Evolutionary conservation across 352 stramenopile species (phyloP).

Genomic region (Pythium chondricola): DNA sequence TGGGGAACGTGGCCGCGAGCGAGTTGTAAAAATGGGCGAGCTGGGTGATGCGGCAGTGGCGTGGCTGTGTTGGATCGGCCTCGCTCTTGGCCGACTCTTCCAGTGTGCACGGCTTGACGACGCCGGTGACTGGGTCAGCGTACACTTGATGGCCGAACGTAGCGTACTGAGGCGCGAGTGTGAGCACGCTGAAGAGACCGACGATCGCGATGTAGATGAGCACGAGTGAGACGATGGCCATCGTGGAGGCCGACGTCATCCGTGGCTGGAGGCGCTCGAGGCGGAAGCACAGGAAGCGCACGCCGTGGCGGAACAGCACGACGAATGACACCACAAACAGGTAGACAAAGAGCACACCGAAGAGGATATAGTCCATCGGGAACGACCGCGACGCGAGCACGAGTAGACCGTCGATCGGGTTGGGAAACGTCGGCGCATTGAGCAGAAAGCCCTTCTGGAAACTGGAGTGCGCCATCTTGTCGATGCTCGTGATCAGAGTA

Average conservation of each 20-base stretch:
- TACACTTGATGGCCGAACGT: conserved; percentile 82
- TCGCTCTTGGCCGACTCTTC: conserved; percentile 49
- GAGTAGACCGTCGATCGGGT: conserved; percentile 68
- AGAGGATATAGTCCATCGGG: conserved; percentile 80
- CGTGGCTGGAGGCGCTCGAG: conserved; percentile 64
- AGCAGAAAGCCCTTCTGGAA: conserved; percentile 68
- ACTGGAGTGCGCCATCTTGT: conserved; percentile 73
- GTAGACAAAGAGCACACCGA: conserved; percentile 72
- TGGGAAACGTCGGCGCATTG: conserved; percentile 54
- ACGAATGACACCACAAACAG: conserved; percentile 73
- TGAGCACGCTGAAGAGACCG: conserved; percentile 74
- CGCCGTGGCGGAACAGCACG: conserved; percentile 64
- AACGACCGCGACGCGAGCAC: conserved; percentile 71
- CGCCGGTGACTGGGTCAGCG: conserved; percentile 27
- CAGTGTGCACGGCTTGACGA: conserved; percentile 57
- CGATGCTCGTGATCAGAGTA: conserved; percentile 70
- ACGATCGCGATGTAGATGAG: conserved; percentile 81
- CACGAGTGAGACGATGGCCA: conserved; percentile 71
- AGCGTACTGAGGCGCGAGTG: conserved; percentile 76
- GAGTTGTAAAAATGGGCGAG: conserved; percentile 78
- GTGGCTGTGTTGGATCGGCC: conserved; percentile 14
- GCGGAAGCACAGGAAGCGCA: conserved; percentile 75
- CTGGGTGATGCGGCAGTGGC: conserved; percentile 70
- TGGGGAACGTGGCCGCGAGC: conserved; percentile 58
- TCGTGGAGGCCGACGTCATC: conserved; percentile 65